These are phyloP conservation scores for Backusella liffmaniae DNA, from an alignment of 192 early-diverging fungal genomes.

Conservation along the genomic window DNA sequence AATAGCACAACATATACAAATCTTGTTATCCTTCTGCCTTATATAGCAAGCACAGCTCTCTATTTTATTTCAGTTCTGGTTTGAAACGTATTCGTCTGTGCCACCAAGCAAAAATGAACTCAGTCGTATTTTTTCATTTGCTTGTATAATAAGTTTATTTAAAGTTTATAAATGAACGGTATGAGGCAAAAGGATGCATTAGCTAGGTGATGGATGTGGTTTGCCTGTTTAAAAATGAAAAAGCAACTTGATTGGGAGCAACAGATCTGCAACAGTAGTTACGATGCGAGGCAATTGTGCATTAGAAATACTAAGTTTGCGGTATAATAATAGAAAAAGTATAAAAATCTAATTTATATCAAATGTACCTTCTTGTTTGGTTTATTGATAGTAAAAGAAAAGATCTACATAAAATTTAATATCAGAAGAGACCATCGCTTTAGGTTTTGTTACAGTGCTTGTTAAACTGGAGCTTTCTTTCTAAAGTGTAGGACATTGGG, in stretches of 20 bases:
- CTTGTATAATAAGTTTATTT: not conserved
- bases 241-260: not conserved
- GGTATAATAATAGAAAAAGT: not conserved
- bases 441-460: not conserved
- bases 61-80: not conserved
- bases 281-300: not conserved
- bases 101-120: not conserved
- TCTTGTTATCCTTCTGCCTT: not conserved
- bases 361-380: not conserved
- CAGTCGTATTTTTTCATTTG: not conserved
- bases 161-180: not conserved
- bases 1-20: not conserved
- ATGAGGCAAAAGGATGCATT: not conserved
- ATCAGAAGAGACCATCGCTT: not conserved
- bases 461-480: not conserved
- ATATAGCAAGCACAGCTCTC: not conserved
- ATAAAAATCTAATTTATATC: not conserved
- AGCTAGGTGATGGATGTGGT: not conserved
- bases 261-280: not conserved
- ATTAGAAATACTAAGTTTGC: not conserved
- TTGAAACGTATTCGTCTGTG: not conserved
- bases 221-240: not conserved
- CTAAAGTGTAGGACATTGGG: not conserved
- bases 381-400: not conserved
- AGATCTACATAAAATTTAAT: not conserved